phyloP scores from a whole-genome alignment of 176 grass and related monocot species.

The Carex pumila region DNA sequence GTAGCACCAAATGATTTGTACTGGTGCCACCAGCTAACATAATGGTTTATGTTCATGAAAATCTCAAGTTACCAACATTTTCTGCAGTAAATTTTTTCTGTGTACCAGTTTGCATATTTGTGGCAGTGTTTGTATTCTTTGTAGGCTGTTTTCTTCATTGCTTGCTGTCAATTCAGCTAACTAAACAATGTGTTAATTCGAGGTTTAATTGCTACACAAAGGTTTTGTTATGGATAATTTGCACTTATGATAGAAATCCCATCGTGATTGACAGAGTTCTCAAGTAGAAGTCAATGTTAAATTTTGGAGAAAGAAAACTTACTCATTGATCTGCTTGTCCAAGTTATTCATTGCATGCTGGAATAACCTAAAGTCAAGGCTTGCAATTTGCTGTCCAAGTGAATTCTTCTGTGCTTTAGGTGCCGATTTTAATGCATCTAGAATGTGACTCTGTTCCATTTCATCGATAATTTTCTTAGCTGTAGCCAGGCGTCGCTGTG shows the following conservation, averaged over 20 bases:
- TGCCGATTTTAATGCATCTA: conserved; percentile 62
- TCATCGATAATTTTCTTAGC: conserved; percentile 75
- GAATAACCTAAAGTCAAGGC: conserved; percentile 72
- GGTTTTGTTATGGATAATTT: background rate
- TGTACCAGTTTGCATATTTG: background rate
- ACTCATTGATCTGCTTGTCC: conserved; percentile 52
- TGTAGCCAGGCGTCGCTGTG: conserved; percentile 48
- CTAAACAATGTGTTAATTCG: background rate
- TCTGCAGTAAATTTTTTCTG: background rate
- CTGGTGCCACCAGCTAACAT: background rate
- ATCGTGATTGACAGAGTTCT: background rate
- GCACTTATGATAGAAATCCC: background rate
- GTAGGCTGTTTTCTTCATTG: background rate
- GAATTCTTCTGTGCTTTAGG: conserved; percentile 63
- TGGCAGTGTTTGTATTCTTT: background rate
- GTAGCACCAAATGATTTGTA: background rate
- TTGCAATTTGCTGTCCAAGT: conserved; percentile 65
- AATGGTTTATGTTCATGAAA: background rate
- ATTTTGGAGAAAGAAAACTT: background rate
- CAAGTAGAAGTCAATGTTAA: background rate
- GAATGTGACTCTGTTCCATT: conserved; percentile 72
- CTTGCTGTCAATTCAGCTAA: background rate
- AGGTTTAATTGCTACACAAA: background rate
- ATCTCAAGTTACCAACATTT: background rate
- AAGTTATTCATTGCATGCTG: conserved; percentile 63